Base-by-base conservation (phyloP, 2,329 filamentous ascomycete genomes). In the Hypomyces rosellus region DNA sequence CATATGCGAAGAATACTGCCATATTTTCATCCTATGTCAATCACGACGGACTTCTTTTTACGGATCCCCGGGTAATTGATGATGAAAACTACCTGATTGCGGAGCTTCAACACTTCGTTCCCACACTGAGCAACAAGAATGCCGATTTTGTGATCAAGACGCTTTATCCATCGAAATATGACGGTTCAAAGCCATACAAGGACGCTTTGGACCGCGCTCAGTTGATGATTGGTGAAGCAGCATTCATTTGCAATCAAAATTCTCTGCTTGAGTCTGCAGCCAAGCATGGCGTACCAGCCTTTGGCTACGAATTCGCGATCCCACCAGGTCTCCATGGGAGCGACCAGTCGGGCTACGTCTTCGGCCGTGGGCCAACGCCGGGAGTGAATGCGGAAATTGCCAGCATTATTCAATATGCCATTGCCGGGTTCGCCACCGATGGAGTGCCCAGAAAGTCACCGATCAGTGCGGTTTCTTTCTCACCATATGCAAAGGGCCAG, bases 381-480 rank as follows among this genome's bases (percentile, higher is more conserved):
- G 22, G 39, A 12, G 40, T 48, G 13, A 15, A 44, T 4, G 18
- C 45, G 13, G 15, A 43, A 12, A 15, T 51, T 25, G 34, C 49
- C 30, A 48, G 22, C 20, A 16, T 51, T 20, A 14, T 48, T 3
- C 42, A 48, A 39, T 16, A 44, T 22, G 12, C 22, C 15, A 30
- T 51, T 12, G 49, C 45, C 11, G 49, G 49, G 8, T 51, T 51
- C 38, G 49, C 48, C 2, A 51, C n/a, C 15, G 43, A 44, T 16
- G 49, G 49, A 12, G 38, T 33, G 4, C 49, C 49, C 5, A 39
- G 34, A 7, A 43, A 43, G 9, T 34, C 45, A 1, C 33, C 38
- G 4, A 16, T 2, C 33, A 22, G 18, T 33, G 22, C n/a, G 45
- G 20, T 44, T 30, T 42, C 39, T 3, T 25, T 36, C 20, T 44